Conservation (phyloP, 176 grass and related monocot genomes). For the Aegilops umbellulata region DNA sequence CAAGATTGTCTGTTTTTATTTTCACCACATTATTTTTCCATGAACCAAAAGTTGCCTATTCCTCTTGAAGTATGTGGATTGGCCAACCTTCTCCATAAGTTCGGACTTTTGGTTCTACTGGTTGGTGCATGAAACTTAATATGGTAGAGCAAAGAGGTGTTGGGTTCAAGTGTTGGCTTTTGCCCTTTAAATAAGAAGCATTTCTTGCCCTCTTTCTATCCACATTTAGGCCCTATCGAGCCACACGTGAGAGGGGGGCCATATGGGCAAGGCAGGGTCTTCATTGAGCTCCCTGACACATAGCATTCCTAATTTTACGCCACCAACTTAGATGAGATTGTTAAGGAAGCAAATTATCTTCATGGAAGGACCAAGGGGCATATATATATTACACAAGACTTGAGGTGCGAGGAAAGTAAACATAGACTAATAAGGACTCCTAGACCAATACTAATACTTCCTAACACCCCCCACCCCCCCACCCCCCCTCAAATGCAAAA, state of each 20-base stretch:
- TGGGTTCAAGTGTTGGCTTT: not conserved
- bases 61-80: not conserved
- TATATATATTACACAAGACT: no score
- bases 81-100: not conserved
- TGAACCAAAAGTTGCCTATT: not conserved
- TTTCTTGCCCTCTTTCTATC: not conserved
- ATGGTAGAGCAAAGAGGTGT: not conserved
- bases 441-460: no score
- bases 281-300: not conserved
- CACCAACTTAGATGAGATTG: not conserved
- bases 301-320: not conserved
- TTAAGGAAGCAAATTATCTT: no score
- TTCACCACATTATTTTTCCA: not conserved
- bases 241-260: not conserved
- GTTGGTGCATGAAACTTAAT: not conserved
- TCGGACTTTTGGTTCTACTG: not conserved
- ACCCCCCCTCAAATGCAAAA: no score
- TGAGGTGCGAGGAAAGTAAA: no score
- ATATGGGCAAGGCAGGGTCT: not conserved
- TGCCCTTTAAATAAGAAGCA: not conserved
- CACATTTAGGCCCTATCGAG: not conserved
- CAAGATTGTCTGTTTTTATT: not conserved
- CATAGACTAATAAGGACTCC: no score
- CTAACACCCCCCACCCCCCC: no score
- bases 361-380: no score